phyloP scores from a whole-genome alignment of 768 basidiomycete species.

The Xerocomellus amylosporus region DNA sequence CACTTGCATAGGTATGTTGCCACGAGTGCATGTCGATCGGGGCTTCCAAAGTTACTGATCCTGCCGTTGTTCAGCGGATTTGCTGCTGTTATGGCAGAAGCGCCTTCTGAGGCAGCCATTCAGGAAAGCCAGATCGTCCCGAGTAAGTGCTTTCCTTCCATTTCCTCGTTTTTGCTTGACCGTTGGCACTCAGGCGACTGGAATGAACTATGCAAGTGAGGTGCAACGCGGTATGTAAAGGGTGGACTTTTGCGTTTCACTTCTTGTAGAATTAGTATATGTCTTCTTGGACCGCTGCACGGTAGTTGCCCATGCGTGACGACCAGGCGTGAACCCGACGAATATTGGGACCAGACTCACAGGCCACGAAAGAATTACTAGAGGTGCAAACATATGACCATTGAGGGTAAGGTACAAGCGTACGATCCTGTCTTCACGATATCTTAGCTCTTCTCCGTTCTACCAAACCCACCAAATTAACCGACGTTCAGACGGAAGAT shows the following conservation, averaged over 20 bases:
- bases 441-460: conserved; percentile 13
- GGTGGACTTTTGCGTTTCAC: background rate
- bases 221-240: background rate
- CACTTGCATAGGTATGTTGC: conserved; percentile 20
- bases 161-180: background rate
- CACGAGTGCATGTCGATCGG: background rate
- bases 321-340: background rate
- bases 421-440: conserved; percentile 13
- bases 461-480: conserved; percentile 11
- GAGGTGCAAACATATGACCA: conserved; percentile 8
- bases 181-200: conserved; percentile 4
- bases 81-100: conserved; percentile 22
- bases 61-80: conserved; percentile 14
- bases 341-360: background rate
- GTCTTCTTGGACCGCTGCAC: background rate
- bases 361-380: background rate
- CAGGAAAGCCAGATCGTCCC: conserved; percentile 16
- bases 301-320: background rate
- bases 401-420: conserved; percentile 14
- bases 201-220: conserved; percentile 13
- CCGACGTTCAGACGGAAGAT: conserved; percentile 90
- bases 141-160: conserved; percentile 1
- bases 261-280: background rate
- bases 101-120: conserved; percentile 6
- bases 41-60: background rate